Evolutionary conservation across 2,329 filamentous ascomycete genomes (phyloP), one percentile per base, ranked within the genome.

Genomic region (Pseudogymnoascus sp.): DNA sequence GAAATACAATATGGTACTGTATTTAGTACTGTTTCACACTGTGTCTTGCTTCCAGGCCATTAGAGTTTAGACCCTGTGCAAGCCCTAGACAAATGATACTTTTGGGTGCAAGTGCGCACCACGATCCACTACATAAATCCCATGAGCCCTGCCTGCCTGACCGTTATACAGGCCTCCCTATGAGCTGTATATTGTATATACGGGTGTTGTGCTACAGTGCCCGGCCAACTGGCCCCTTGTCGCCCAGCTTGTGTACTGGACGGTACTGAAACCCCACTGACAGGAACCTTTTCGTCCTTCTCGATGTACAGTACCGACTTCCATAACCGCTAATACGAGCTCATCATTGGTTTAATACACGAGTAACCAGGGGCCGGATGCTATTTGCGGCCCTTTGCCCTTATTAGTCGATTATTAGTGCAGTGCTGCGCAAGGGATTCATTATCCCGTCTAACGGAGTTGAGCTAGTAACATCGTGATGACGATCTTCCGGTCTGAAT

Each of bases 41-140:
- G 49, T 55, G 49, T 55, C 26, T 55, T 55, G 29, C 29, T 11
- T n/a, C 11, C n/a, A 55, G 16, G 29, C 29, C 10, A 33, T 55
- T 55, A 55, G 29, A 55, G 49, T 55, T 55, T 55, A 55, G 49
- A 55, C 49, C 49, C 49, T 55, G 49, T 55, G 49, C 49, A 55
- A 55, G 49, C 49, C 49, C 29, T 55, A 55, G n/a, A 55, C 7
- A 3, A 35, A n/a, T 21, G 10, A 4, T 33, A 33, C 23, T 55
- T 12, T 6, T 16, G 29, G 29, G 31, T 5, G 10, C 5, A 55
- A 33, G 49, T 11, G 29, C 2, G 26, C 49, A 55, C 49, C 49
- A 33, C 29, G 5, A 33, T 14, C 33, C 29, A 55, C 49, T 35
- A 26, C 49, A 33, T 55, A 55, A 55, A 55, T 52, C 45, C 45